Base-by-base conservation (phyloP, 371 early-diverging fungal genomes). In the Parasitella parasitica region DNA sequence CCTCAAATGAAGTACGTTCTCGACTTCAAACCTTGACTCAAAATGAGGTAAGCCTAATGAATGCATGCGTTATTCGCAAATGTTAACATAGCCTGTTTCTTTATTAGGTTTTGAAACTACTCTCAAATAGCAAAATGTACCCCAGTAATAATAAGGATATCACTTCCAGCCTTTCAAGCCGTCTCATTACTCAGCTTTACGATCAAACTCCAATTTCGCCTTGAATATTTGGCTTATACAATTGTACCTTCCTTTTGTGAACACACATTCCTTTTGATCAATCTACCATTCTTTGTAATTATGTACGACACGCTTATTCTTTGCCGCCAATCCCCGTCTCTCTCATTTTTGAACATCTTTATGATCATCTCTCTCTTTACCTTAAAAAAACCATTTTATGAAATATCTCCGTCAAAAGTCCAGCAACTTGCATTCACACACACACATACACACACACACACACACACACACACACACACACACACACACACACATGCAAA, bases 121-220 rank as follows among this genome's bases (percentile, higher is more conserved):
- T 69, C 35, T 54, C 51, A 28, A 58, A 51, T 48, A 18, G 32
- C 11, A 24, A 38, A 22, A 16, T 66, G 39, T 64, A 70, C 35
- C 22, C 72, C n/a, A 69, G 57, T 26, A 75, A 75, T 65, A 65
- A 73, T 62, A 65, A 70, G 52, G 74, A 80, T 46, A 70, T 52
- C n/a, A 67, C 69, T 2, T 28, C 63, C 11, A 39, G 67, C 6
- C 57, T 80, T n/a, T 67, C 81, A 16, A 64, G 58, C 50, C 70
- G 74, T 24, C 51, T 72, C 7, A 64, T 80, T 20, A 61, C 69
- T 22, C 76, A 72, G 32, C 63, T 80, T 15, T 74, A 66, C 50
- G 75, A 74, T 59, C 73, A 75, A 63, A 62, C 66, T 26, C 80
- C 76, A 9, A 64, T 69, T 15, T 72, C 78, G 49, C 76, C 77